Conservation (phyloP, 2,329 filamentous ascomycete genomes). For the Aphanoascus verrucosus region DNA sequence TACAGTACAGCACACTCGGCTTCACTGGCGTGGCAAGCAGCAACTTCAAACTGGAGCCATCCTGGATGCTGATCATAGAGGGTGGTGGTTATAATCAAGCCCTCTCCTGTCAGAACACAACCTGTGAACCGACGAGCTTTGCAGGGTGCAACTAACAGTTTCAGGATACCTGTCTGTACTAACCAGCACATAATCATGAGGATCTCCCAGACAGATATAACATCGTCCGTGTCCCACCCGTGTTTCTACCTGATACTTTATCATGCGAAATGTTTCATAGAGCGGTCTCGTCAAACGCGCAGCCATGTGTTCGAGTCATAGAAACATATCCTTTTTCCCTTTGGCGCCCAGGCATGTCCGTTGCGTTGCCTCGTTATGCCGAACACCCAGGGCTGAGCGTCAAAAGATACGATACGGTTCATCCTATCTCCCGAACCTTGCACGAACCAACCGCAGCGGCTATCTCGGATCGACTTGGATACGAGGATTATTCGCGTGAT, state of each 20-base stretch:
- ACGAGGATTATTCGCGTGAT: constrained; percentile 1
- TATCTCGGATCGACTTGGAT: not conserved
- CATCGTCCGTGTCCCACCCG: not conserved
- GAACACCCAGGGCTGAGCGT: not conserved
- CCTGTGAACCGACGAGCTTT: not conserved
- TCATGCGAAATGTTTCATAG: not conserved
- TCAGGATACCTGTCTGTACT: not conserved
- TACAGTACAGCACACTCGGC: not conserved
- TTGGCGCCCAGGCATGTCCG: too few species aligned
- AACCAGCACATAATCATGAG: not conserved
- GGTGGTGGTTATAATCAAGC: not conserved
- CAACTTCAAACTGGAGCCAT: not conserved
- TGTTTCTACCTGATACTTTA: not conserved
- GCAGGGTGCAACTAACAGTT: not conserved
- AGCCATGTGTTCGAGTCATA: not conserved
- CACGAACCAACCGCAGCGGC: not conserved
- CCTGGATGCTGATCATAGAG: constrained; percentile 2
- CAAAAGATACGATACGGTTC: not conserved
- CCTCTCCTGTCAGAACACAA: not conserved
- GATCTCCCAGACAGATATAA: not conserved
- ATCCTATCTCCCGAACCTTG: not conserved
- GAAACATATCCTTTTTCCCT: not conserved
- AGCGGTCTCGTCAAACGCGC: too few species aligned
- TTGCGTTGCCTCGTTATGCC: too few species aligned
- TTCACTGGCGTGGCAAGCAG: not conserved